Evolutionary conservation across 140 eudicot species (phyloP), one percentile per base, ranked within the genome.

Genomic region (Anethum foeniculum): DNA sequence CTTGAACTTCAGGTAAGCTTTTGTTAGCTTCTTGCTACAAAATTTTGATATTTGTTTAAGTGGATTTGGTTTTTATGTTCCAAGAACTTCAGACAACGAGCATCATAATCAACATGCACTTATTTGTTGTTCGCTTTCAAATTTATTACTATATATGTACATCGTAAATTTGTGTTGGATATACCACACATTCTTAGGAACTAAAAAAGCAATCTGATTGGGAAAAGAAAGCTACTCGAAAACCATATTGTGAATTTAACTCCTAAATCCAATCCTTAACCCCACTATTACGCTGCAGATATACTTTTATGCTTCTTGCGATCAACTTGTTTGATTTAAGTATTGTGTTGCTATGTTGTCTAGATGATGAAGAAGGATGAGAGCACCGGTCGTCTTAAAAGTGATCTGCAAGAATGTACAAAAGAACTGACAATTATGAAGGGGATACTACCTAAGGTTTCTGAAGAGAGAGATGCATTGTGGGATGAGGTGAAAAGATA

Each of bases 401-500:
- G 48, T 49, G 91, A 85, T 34, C 85, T 91, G 72, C 93, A 96
- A 84, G 99, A 93, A 46, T 89, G 97, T 81, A 86, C 80, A 21
- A 96, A 90, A 38, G 98, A 96, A 76, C 71, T 96, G 34, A 76
- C 89, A 0, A 79, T 87, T 4, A 85, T 85, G n/a, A 88, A 85
- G 52, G 99, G 98, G 62, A 87, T 91, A 23, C 75, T 96, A 76
- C 97, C 97, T 28, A 96, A 96, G 80, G 93, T 96, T 7, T 72
- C 97, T 0, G 92, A 88, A 78, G 98, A 96, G 80, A 88, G 99
- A 81, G 96, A 96, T 83, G 64, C 85, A 90, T 81, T 96, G 94
- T 96, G 99, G 99, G 91, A 91, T 76, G 93, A 96, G 79, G 97
- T 96, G 46, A 90, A 88, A 83, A 83, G 85, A 34, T 87, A 87